phyloP scores from a whole-genome alignment of 192 early-diverging fungal genomes.

The Coemansia guatemalensis region DNA sequence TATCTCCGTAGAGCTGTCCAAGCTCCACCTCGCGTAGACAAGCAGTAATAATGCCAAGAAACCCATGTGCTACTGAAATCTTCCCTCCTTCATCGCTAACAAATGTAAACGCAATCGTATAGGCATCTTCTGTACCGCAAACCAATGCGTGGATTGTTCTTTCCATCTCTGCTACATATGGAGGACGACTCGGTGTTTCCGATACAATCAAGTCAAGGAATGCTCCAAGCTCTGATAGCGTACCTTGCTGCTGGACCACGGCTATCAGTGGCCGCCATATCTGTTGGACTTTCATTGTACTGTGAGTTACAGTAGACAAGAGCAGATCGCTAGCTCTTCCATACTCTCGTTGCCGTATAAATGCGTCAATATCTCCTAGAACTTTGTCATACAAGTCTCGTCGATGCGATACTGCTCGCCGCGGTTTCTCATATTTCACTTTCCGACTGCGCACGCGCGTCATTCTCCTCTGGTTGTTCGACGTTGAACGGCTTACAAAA shows the following conservation, averaged over 20 bases:
- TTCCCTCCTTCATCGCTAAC: constrained; percentile 24
- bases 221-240: not conserved
- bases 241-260: constrained; percentile 22
- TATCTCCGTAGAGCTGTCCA: not conserved
- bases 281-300: constrained; percentile 8
- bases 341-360: constrained; percentile 34
- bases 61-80: constrained; percentile 32
- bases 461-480: not conserved
- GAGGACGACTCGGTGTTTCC: constrained; percentile 5
- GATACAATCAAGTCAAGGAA: constrained; percentile 19
- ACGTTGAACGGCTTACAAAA: too few species aligned
- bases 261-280: constrained; percentile 37
- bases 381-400: constrained; percentile 21
- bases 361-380: constrained; percentile 24
- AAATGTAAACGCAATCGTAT: constrained; percentile 15
- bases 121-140: constrained; percentile 9
- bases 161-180: constrained; percentile 24
- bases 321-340: constrained; percentile 40
- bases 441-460: not conserved
- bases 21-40: constrained; percentile 40
- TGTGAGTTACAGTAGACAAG: constrained; percentile 17
- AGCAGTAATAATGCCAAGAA: constrained; percentile 31
- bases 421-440: not conserved
- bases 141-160: constrained; percentile 20
- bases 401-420: not conserved